Percentiles rank a stretch among this genome's conserved stretches.
These are phyloP conservation scores for Harrya chromipes DNA, from an alignment of 768 basidiomycete genomes.

Conservation along the genomic window DNA sequence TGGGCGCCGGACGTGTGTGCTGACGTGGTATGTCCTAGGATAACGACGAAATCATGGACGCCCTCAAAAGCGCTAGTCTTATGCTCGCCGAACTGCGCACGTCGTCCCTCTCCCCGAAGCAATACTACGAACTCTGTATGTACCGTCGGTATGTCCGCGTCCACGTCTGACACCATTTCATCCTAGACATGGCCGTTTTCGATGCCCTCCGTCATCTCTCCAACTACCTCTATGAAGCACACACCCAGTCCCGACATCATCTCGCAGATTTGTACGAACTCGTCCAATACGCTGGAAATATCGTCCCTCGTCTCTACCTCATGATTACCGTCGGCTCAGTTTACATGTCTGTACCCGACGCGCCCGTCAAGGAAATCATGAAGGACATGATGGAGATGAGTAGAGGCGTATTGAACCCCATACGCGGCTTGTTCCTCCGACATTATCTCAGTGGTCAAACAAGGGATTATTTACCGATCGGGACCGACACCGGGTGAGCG, in stretches of 20 bases:
- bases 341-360: constrained; percentile 97
- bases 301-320: constrained; percentile 90
- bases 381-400: constrained; percentile 99
- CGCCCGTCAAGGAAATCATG: constrained; percentile 99
- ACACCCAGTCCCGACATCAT: constrained; percentile 87
- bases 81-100: constrained; percentile 97
- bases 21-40: constrained; percentile 49
- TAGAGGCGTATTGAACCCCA: constrained; percentile 94
- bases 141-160: not conserved
- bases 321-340: constrained; percentile 99
- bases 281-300: constrained; percentile 98
- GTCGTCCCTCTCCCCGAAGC: constrained; percentile 89
- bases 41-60: constrained; percentile 97
- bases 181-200: constrained; percentile 94
- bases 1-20: not conserved
- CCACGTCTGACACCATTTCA: not conserved
- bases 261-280: constrained; percentile 98
- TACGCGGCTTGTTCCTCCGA: constrained; percentile 89
- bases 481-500: constrained; percentile 73
- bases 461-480: constrained; percentile 91
- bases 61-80: constrained; percentile 91
- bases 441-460: constrained; percentile 98
- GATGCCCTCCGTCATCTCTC: constrained; percentile 93
- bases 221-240: constrained; percentile 96
- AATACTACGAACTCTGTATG: constrained; percentile 97